A percentile compares a stretch with the other conserved stretches of the same genome.
These are phyloP conservation scores for Populus pruinosa DNA, from an alignment of 345 rosid genomes.

Conservation along the genomic window DNA sequence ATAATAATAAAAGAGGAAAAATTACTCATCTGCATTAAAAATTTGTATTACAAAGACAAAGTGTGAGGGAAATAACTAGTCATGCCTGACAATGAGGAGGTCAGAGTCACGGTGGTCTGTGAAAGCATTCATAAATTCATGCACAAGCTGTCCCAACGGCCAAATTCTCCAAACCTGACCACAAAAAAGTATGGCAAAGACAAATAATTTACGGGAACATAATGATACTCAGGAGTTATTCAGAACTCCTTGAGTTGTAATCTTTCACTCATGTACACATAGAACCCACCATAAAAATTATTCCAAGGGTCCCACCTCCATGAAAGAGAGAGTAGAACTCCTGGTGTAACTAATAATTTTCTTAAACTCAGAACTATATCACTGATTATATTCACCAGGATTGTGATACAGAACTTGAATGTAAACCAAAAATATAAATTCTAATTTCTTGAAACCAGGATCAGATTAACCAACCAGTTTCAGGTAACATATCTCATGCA, in stretches of 20 bases:
- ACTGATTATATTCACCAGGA: neutral
- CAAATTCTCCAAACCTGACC: conserved; percentile 83
- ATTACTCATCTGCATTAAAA: conserved; percentile 1
- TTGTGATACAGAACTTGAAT: no score
- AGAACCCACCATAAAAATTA: no score
- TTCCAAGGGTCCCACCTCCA: no score
- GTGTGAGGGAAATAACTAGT: neutral
- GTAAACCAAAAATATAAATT: neutral
- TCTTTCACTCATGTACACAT: no score
- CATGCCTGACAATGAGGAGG: conserved; percentile 81
- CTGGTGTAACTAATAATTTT: no score
- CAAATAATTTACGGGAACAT: neutral
- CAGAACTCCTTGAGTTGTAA: neutral
- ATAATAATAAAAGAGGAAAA: neutral
- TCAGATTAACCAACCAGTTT: no score
- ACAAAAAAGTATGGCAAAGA: conserved; percentile 1
- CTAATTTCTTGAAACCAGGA: neutral
- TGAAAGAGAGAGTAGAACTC: no score
- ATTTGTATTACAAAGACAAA: conserved; percentile 9
- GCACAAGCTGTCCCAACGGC: conserved; percentile 70
- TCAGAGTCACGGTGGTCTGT: conserved; percentile 97
- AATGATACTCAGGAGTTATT: neutral
- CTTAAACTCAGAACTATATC: neutral
- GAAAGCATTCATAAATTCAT: conserved; percentile 92
- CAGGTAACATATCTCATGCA: no score